Conservation (phyloP, 306 rosid genomes). For the Prunus mume region DNA sequence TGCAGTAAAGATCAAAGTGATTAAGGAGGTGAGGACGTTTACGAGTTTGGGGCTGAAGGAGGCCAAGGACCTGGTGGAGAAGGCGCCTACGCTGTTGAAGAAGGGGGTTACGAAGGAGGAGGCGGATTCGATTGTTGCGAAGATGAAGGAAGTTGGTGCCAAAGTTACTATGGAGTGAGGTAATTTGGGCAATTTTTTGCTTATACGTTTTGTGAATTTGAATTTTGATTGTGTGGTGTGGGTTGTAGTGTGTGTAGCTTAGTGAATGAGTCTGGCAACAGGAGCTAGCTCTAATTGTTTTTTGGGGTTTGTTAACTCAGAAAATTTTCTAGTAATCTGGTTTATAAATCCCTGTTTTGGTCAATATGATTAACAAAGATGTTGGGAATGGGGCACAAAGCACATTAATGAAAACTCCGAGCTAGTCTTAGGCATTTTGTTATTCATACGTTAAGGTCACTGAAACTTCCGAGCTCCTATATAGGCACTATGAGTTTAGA, state of each 20-base stretch:
- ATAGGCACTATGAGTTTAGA: neutral
- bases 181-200: constrained; percentile 16
- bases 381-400: neutral
- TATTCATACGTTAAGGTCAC: neutral
- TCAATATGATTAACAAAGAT: neutral
- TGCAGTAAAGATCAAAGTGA: constrained; percentile 76
- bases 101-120: constrained; percentile 88
- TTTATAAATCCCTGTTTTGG: neutral
- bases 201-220: neutral
- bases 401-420: neutral
- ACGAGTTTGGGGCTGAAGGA: constrained; percentile 95
- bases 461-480: neutral
- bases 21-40: constrained; percentile 86
- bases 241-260: neutral
- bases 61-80: constrained; percentile 66
- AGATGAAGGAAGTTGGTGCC: constrained; percentile 89
- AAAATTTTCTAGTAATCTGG: neutral
- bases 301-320: neutral
- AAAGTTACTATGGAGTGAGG: constrained; percentile 87
- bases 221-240: neutral
- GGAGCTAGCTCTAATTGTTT: neutral
- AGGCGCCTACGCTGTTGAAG: constrained; percentile 80
- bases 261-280: neutral
- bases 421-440: neutral
- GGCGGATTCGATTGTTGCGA: constrained; percentile 69